phyloP scores from a whole-genome alignment of 2,329 filamentous ascomycete genomes.

The Claviceps digitariae region DNA sequence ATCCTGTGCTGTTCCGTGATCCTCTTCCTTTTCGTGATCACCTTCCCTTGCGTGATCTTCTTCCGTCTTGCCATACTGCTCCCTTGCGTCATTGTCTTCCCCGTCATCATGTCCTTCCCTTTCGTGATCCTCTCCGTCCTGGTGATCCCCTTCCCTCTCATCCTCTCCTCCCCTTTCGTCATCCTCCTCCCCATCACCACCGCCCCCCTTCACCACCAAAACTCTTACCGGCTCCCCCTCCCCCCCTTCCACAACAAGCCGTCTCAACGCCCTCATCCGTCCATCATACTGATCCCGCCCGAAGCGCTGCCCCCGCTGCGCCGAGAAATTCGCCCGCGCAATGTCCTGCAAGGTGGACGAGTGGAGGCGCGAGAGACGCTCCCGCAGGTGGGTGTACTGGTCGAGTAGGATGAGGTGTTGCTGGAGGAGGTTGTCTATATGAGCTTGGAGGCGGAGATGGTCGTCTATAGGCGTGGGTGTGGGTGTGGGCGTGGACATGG shows the following conservation, averaged over 20 bases:
- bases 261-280: conserved; percentile 50
- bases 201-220: background rate
- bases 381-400: conserved; percentile 48
- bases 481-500: conserved; percentile 4
- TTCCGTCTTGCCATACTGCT: background rate
- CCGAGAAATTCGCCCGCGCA: conserved; percentile 63
- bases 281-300: conserved; percentile 60
- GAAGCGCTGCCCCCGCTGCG: conserved; percentile 49
- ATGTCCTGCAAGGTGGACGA: conserved; percentile 43
- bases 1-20: background rate
- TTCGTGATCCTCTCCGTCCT: background rate
- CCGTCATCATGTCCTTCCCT: background rate
- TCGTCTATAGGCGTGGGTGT: no score
- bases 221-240: background rate
- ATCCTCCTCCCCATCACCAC: background rate
- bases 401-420: conserved; percentile 54
- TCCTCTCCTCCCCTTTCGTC: background rate
- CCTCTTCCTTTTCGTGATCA: background rate
- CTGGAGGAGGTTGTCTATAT: conserved; percentile 50
- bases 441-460: conserved; percentile 11
- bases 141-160: background rate
- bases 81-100: background rate
- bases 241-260: conserved; percentile 5
- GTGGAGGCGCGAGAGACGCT: conserved; percentile 39
- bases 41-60: background rate